Base-by-base conservation (phyloP, 495 filamentous ascomycete genomes). In the Neurospora africana region DNA sequence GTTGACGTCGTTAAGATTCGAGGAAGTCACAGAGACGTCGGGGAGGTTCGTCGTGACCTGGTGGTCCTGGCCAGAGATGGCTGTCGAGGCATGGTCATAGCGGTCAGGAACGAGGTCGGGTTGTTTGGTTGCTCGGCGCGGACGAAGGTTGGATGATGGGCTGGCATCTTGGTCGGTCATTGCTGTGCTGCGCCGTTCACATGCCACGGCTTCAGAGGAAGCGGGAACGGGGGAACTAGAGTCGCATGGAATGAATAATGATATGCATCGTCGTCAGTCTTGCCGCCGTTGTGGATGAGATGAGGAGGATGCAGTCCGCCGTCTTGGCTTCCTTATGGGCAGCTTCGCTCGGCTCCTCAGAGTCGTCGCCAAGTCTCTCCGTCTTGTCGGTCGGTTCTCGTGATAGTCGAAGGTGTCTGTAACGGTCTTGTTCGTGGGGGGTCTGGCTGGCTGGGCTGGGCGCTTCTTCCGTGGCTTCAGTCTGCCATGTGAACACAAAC, bases 121-220 rank as follows among this genome's bases (percentile, higher is more conserved):
- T 30, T 74, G 77, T 53, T 73, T 67, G 13, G 76, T 68, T 7
- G 74, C 47, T 71, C 75, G 74, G 72, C 73, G 74, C 11, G 76
- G 73, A 70, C 72, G 74, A 35, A 75, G 73, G 72, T 72, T 47
- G 7, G 72, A 41, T 21, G 73, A 74, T 30, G 75, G 74, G 69
- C 72, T 77, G 38, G 53, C 77, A 77, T 78, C 75, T 69, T 70
- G 75, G 72, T 79, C 75, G 33, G 68, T 72, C 77, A 79, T 80
- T 36, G 71, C 76, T 71, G 44, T 58, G 71, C 73, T 70, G 72
- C 39, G 41, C 69, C 73, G 43, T 38, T 72, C 69, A 71, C 67
- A 73, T 68, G 74, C 43, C 36, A 61, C n/a, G 70, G 33, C 53
- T 65, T 65, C 53, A 61, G 27, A 61, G 53, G 53, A 61, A 61